Evolutionary conservation across 495 filamentous ascomycete species (phyloP).

Genomic region (Hyaloscypha finlandica): DNA sequence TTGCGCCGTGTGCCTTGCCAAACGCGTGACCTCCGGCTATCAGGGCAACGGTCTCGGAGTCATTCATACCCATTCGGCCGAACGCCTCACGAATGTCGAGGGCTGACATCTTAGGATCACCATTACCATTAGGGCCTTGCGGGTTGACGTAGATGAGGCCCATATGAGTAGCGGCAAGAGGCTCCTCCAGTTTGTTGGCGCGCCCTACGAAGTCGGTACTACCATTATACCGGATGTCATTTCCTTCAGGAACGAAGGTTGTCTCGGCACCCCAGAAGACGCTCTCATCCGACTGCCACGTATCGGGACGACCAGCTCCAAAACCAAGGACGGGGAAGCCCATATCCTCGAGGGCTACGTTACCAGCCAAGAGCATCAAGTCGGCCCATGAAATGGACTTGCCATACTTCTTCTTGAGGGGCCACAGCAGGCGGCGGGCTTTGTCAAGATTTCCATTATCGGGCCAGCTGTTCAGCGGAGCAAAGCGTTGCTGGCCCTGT

Average conservation of each 20-base stretch:
- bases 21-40: constrained; percentile 27
- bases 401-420: constrained; percentile 28
- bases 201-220: constrained; percentile 20
- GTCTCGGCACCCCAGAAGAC: constrained; percentile 26
- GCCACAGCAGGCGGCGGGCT: constrained; percentile 24
- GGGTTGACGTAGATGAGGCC: constrained; percentile 28
- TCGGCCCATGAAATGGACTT: constrained; percentile 27
- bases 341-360: constrained; percentile 22
- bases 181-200: constrained; percentile 12
- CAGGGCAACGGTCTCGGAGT: constrained; percentile 25
- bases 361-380: constrained; percentile 21
- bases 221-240: constrained; percentile 26
- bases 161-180: constrained; percentile 26
- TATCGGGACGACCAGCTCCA: constrained; percentile 22
- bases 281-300: constrained; percentile 27
- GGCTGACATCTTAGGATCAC: constrained; percentile 19
- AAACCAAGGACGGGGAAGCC: constrained; percentile 23
- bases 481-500: constrained; percentile 5
- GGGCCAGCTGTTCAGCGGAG: constrained; percentile 28
- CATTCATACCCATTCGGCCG: constrained; percentile 27
- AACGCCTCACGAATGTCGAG: constrained; percentile 22
- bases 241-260: constrained; percentile 23
- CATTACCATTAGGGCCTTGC: constrained; percentile 24
- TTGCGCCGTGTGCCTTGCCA: constrained; percentile 26
- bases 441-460: constrained; percentile 27